Base-by-base conservation (phyloP, 139 green algal species). In the Chlamydomonas eustigma region DNA sequence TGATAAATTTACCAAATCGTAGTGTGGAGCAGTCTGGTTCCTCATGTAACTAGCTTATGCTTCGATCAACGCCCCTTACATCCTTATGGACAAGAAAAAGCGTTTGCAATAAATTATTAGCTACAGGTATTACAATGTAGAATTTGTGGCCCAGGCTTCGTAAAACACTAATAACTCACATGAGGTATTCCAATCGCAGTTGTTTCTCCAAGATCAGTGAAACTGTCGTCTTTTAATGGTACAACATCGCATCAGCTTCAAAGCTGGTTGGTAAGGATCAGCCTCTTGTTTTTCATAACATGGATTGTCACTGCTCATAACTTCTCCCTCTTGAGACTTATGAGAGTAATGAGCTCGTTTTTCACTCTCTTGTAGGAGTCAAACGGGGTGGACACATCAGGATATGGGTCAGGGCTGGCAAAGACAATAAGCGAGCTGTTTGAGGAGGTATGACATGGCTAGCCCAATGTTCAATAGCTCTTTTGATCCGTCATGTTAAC, bases 371-470 rank as follows among this genome's bases (percentile, higher is more conserved):
- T 18, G 18, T 18, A 58, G 44, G 44, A 58, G 44, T 18, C 18
- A 18, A 28, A 58, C 44, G 67, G 67, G 22, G 67, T 74, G 2
- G 67, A 74, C 67, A 74, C 52, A 28, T 33, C 25, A 22, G 2
- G 28, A 25, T 74, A 74, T 39, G 67, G 67, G 4, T n/a, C 34
- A 74, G 67, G 67, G 31, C 35, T 52, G 12, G 28, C 35, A 4
- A 74, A 74, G 67, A 74, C 67, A 2, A 37, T 74, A 37, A 37
- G 31, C 5, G 67, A 74, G 4, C 38, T 74, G 67, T 74, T 74
- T 50, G 67, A 74, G n/a, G 67, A 74, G 67, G 67, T 74, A 35
- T 24, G 67, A 76, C 44, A 51, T 39, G 28, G 28, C 33, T 73
- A 6, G 6, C 18, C 6, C 30, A n/a, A 34, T 44, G 28, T 12